These are phyloP conservation scores for Lepiota brunneoincarnata DNA, from an alignment of 768 basidiomycete genomes.

Conservation along the genomic window DNA sequence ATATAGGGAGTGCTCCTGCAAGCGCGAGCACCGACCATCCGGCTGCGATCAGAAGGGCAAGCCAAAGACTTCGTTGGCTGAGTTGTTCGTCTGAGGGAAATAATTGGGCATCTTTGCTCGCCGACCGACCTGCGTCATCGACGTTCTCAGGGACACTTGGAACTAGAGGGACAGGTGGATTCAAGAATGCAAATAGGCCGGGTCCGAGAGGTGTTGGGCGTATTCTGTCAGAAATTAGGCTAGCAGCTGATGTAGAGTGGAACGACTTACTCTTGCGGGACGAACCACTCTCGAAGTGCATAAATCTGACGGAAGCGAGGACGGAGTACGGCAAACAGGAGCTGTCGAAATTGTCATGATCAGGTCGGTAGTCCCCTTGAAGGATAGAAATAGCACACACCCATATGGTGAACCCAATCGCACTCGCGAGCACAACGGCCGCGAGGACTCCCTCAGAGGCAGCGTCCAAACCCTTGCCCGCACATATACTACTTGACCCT, in stretches of 20 bases:
- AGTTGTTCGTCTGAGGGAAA: slow-evolving; percentile 79
- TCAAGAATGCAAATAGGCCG: slow-evolving; percentile 64
- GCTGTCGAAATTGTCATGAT: slow-evolving; percentile 32
- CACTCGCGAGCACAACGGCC: slow-evolving; percentile 52
- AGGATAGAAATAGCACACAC: slow-evolving; percentile 37
- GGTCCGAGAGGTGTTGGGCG: slow-evolving; percentile 62
- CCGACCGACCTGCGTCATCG: slow-evolving; percentile 50
- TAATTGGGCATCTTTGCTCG: slow-evolving; percentile 46
- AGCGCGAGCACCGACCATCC: slow-evolving; percentile 71
- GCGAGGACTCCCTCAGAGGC: slow-evolving; percentile 60
- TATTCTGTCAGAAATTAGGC: slow-evolving; percentile 34
- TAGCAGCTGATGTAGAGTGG: not conserved
- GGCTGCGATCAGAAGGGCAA: slow-evolving; percentile 58
- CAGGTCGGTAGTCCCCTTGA: not conserved
- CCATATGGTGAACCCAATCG: slow-evolving; percentile 66
- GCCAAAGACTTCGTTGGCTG: slow-evolving; percentile 67
- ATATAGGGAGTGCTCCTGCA: slow-evolving; percentile 70
- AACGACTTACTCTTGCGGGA: slow-evolving; percentile 59
- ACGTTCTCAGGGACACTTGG: slow-evolving; percentile 57
- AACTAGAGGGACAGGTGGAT: slow-evolving; percentile 65
- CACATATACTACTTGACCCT: slow-evolving; percentile 44
- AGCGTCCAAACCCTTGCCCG: slow-evolving; percentile 64
- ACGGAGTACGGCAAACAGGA: slow-evolving; percentile 64
- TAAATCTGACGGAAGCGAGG: slow-evolving; percentile 74
- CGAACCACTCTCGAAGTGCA: slow-evolving; percentile 74